Conservation (phyloP, 225 moss, liverwort and hornwort genomes). For the Pseudoscleropodium purum region DNA sequence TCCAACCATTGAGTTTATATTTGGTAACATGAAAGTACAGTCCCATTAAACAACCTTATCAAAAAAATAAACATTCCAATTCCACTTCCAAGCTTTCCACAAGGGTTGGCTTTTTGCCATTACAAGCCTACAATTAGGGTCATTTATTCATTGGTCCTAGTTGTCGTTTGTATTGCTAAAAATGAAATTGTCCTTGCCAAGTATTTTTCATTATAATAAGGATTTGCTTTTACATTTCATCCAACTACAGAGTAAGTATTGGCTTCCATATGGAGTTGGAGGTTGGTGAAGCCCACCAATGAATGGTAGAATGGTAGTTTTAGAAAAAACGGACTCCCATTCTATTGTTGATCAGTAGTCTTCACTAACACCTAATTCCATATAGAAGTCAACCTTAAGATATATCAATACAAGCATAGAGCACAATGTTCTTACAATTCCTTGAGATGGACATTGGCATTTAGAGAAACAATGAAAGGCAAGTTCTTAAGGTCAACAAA, state of each 20-base stretch:
- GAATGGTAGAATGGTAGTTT: not conserved
- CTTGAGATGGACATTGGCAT: constrained; percentile 56
- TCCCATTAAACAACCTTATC: no score
- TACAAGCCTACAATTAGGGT: not conserved
- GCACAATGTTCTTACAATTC: constrained; percentile 45
- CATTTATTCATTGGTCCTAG: not conserved
- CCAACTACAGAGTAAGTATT: fast-evolving
- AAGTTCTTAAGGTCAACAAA: constrained; percentile 60
- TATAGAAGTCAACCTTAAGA: fast-evolving
- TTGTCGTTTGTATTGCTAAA: not conserved
- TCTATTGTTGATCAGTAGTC: fast-evolving
- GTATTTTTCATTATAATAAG: not conserved
- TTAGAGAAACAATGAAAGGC: constrained; percentile 25
- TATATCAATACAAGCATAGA: not conserved
- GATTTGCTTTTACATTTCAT: fast-evolving
- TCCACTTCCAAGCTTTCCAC: not conserved
- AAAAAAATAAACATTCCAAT: not conserved
- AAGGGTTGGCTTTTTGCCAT: not conserved
- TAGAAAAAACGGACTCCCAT: not conserved
- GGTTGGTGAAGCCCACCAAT: fast-evolving
- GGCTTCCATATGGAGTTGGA: fast-evolving
- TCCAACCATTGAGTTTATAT: not conserved
- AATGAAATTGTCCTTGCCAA: no score
- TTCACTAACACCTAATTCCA: fast-evolving
- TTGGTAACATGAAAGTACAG: no score